Evolutionary conservation across 306 rosid species (phyloP), one percentile per base, ranked within the genome.

Genomic region (Begonia loranthoides): DNA sequence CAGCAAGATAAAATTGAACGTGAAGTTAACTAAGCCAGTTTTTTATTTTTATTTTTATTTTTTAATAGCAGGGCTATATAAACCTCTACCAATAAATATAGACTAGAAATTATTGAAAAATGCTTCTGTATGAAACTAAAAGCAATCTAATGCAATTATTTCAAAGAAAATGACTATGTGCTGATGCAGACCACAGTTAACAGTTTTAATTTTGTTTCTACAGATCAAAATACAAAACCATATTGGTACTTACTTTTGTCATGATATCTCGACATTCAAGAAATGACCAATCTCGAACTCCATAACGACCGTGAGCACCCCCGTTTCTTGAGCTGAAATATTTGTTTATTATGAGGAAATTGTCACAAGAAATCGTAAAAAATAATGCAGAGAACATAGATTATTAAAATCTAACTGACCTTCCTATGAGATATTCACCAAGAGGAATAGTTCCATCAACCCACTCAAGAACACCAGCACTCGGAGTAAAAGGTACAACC

Each of bases 381-480:
- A 56, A 51, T 61, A 50, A 53, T 51, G 12, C 10, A 48, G 21
- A 50, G 24, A 15, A 59, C 57, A 50, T 54, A 50, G 16, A 13
- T 45, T 45, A 28, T 12, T 40, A 47, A 41, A 66, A 65, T 43
- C 15, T 61, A 5, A 36, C 75, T 69, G 71, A 89, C 97, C 97
- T 89, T 55, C 90, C 97, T 45, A 75, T 56, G 52, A 89, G 97
- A 71, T 84, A 84, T 56, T 89, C 97, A 21, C 90, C 93, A n/a
- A 84, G 85, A 59, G 97, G 95, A 73, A 84, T 74, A 60, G 94
- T 84, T 40, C 95, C 95, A 74, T 77, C 76, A 51, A 84, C 95
- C 97, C 97, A 89, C 75, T 89, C 95, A 75, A 89, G 95, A 70
- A 89, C 90, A 69, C 97, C 97, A 21, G 97, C 95, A 72, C 97